Base-by-base conservation (phyloP, 352 stramenopile genomes). In the Globisporangium abappressorium region DNA sequence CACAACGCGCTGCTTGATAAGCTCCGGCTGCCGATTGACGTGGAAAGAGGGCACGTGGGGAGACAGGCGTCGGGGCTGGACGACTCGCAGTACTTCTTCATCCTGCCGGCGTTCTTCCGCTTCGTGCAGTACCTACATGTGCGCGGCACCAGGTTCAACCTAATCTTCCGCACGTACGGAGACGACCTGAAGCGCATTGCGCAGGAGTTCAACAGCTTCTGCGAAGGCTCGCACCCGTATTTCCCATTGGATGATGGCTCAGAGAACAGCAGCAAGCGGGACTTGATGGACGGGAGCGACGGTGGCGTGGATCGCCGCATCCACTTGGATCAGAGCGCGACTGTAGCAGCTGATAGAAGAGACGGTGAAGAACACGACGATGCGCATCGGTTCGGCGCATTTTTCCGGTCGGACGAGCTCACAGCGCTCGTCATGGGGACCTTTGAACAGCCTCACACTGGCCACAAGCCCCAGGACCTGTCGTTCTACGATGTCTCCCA, bases 161-260 rank as follows among this genome's bases (percentile, higher is more conserved):
- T 94, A 57, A 82, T 94, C 38, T 94, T 94, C 62, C 84, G 86
- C 7, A 94, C 86, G 2, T 94, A 74, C 51, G 86, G 86, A 3
- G 75, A 94, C 62, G 86, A 94, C 46, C 64, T 94, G 14, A 71
- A 77, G 65, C 78, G 77, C 22, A 83, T 94, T 38, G 84, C 84
- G 2, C 69, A 87, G 51, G 86, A 94, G 64, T 92, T 94, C 68
- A 94, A 94, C 53, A 73, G 73, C 46, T 94, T 94, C 58, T 94
- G 86, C 61, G 76, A 89, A 61, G 80, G 82, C 14, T 57, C 70
- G 0, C 86, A 94, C 54, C 86, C 86, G 38, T 86, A 75, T 38
- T 90, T 90, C 61, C 70, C 43, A 12, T 24, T 51, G 18, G 43
- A 8, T 12, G 8, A 51, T 51, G 43, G 18, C 6, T 51, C 43